These are phyloP conservation scores for Cunninghamia lanceolata DNA, from an alignment of 75 land plant genomes.

Conservation along the genomic window DNA sequence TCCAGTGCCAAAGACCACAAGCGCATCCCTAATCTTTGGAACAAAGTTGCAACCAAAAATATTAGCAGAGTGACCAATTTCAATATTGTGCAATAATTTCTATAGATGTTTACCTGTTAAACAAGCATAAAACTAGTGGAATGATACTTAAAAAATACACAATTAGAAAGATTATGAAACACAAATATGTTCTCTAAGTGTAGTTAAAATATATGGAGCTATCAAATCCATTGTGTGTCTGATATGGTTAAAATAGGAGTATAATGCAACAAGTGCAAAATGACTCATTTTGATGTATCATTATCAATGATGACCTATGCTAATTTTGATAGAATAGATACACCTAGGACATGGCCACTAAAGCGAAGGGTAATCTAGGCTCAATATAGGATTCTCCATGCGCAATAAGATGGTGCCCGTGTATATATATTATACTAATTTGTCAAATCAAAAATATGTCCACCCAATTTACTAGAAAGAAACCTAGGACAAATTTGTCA, in stretches of 20 bases:
- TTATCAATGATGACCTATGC: no score
- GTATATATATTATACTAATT: no score
- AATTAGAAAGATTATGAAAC: no score
- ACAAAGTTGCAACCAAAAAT: conserved; percentile 94
- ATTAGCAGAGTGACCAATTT: conserved; percentile 85
- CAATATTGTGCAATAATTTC: conserved; percentile 72
- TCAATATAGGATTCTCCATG: background rate
- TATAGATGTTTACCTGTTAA: conserved; percentile 86
- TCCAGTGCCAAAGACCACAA: conserved; percentile 92
- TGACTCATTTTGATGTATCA: background rate
- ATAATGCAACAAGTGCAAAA: background rate
- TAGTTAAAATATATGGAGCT: background rate
- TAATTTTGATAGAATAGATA: no score
- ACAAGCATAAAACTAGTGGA: background rate
- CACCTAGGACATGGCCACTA: background rate
- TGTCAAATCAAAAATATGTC: no score
- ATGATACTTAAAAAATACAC: background rate
- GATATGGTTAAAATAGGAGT: background rate
- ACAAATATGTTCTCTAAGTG: background rate
- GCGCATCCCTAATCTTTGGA: conserved; percentile 88
- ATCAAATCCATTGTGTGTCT: background rate
- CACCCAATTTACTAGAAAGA: background rate
- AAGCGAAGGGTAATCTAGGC: background rate
- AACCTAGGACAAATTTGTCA: no score
- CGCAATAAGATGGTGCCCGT: background rate